Conservation (phyloP, 345 rosid genomes). For the Garcia nutans region DNA sequence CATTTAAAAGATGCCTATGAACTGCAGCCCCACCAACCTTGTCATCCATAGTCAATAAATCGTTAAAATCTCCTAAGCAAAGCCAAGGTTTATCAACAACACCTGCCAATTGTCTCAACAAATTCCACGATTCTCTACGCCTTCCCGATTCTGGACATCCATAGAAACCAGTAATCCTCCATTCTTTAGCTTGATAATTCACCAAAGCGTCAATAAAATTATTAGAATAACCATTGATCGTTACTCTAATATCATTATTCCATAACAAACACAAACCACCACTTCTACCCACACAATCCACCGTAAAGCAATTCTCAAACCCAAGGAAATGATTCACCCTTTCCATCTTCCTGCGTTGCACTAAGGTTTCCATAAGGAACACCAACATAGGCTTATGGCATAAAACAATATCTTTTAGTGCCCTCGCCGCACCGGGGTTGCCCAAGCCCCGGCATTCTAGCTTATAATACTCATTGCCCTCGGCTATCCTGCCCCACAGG, state of each 20-base stretch:
- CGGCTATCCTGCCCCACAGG: too few relatives aligned
- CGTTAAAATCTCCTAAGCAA: neutral
- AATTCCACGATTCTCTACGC: neutral
- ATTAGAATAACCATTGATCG: neutral
- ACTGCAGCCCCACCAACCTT: neutral
- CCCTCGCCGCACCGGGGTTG: too few relatives aligned
- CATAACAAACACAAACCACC: neutral
- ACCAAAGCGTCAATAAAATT: slow-evolving; percentile 2
- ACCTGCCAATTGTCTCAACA: neutral
- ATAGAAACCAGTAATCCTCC: neutral
- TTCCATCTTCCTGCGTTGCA: neutral
- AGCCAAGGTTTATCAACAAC: neutral
- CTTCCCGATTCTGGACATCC: neutral
- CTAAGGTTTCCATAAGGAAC: neutral
- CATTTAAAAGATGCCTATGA: neutral
- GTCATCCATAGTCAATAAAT: neutral
- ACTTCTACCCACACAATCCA: neutral
- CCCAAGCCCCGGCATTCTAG: too few relatives aligned
- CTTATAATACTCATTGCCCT: too few relatives aligned
- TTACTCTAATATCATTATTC: neutral
- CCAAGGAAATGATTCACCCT: neutral
- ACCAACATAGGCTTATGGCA: neutral
- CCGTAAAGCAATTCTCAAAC: neutral
- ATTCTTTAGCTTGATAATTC: neutral
- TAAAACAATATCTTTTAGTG: neutral